Percentiles rank a stretch among this genome's conserved stretches.
These are phyloP conservation scores for Flaveria trinervia DNA, from an alignment of 129 eudicot genomes.

Conservation along the genomic window DNA sequence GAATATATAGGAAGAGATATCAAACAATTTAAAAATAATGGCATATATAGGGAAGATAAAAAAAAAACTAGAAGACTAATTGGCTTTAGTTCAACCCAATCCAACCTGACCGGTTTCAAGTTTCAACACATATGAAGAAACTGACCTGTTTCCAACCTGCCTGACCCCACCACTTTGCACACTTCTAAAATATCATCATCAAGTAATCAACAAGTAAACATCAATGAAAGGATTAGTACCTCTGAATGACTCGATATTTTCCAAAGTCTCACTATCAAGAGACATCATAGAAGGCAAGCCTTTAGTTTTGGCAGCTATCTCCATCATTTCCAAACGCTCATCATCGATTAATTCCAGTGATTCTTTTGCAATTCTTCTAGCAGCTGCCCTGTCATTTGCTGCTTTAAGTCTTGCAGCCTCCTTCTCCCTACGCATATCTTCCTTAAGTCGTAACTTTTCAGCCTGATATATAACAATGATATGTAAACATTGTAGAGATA, in stretches of 20 bases:
- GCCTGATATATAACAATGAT: conserved; percentile 46
- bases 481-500: too few relatives aligned
- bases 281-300: conserved; percentile 71
- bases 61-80: too few relatives aligned
- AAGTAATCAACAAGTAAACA: not conserved
- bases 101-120: too few relatives aligned
- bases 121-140: too few relatives aligned
- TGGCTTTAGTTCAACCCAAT: too few relatives aligned
- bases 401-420: conserved; percentile 93
- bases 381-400: conserved; percentile 86
- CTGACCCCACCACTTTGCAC: not conserved
- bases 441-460: conserved; percentile 78
- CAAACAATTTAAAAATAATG: too few relatives aligned
- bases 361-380: conserved; percentile 90
- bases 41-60: too few relatives aligned
- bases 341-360: conserved; percentile 81
- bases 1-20: too few relatives aligned
- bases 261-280: conserved; percentile 76
- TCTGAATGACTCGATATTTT: conserved; percentile 61
- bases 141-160: not conserved
- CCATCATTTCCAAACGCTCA: conserved; percentile 89
- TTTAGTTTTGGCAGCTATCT: conserved; percentile 67
- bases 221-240: conserved; percentile 37
- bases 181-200: conserved; percentile 5
- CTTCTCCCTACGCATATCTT: conserved; percentile 81